Conservation (phyloP, 192 early-diverging fungal genomes). For the Chytriomyces confervae region DNA sequence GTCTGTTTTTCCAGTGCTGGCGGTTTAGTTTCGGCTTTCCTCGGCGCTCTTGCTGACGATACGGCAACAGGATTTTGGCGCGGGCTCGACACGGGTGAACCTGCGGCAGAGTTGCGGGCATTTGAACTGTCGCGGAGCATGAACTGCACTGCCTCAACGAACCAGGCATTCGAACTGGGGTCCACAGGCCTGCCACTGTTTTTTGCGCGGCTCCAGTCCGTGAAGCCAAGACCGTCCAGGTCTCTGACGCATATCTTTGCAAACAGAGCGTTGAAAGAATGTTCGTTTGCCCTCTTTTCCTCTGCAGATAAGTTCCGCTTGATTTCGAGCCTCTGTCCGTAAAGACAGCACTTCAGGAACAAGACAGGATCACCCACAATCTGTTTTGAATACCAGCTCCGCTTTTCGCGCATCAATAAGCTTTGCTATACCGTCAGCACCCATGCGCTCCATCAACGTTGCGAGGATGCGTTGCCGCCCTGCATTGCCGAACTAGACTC, state of each 20-base stretch:
- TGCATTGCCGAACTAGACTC: neutral
- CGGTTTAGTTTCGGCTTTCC: neutral
- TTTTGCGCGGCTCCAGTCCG: neutral
- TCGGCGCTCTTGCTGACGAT: neutral
- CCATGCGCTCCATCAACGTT: neutral
- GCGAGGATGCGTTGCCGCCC: conserved; percentile 22
- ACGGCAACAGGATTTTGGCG: too few relatives aligned
- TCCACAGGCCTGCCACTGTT: neutral
- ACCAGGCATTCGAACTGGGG: neutral
- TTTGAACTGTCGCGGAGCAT: neutral
- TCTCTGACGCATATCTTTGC: neutral
- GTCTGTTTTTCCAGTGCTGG: neutral
- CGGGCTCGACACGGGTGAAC: neutral
- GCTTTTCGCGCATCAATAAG: conserved; percentile 14
- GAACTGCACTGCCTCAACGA: conserved; percentile 12
- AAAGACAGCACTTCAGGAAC: neutral
- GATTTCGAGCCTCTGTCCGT: conserved; percentile 22
- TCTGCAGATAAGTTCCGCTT: neutral
- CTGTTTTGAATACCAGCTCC: neutral
- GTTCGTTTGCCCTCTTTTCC: neutral
- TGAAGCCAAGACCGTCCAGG: conserved; percentile 9
- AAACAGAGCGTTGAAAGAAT: conserved; percentile 11
- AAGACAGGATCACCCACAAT: neutral
- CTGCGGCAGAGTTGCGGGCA: neutral
- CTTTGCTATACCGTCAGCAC: neutral